Percentiles rank a stretch among this genome's conserved stretches.
Evolutionary conservation across 305 asterid species (phyloP).

Genomic region (Solanum chacoense): DNA sequence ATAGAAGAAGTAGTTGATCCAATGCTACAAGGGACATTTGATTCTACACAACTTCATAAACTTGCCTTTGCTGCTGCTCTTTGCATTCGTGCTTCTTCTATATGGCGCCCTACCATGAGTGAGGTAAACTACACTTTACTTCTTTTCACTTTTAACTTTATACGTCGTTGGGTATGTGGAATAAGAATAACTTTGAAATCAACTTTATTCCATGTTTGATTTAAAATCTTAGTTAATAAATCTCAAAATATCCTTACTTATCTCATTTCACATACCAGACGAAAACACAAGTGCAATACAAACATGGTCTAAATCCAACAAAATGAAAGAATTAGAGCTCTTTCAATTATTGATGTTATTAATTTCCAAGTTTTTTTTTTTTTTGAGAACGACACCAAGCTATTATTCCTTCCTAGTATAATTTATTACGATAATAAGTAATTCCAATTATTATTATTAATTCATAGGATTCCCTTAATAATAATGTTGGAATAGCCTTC

Average conservation of each 20-base stretch:
- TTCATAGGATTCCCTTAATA: slow-evolving; percentile 3
- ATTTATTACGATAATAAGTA: background rate
- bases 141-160: background rate
- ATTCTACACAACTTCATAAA: slow-evolving; percentile 36
- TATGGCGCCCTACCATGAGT: slow-evolving; percentile 86
- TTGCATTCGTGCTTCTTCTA: slow-evolving; percentile 70
- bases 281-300: background rate
- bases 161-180: background rate
- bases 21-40: slow-evolving; percentile 45
- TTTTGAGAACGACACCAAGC: background rate
- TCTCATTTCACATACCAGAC: background rate
- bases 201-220: no score
- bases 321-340: background rate
- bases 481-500: background rate
- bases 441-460: background rate
- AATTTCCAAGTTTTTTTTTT: background rate
- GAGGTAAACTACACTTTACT: slow-evolving; percentile 34
- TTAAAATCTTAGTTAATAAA: background rate
- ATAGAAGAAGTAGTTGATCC: slow-evolving; percentile 62
- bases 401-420: background rate
- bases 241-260: background rate
- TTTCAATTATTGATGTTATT: background rate
- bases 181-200: background rate
- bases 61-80: slow-evolving; percentile 82
- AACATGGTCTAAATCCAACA: background rate